phyloP scores from a whole-genome alignment of 2,329 filamentous ascomycete genomes.

The Pyricularia pennisetigena region DNA sequence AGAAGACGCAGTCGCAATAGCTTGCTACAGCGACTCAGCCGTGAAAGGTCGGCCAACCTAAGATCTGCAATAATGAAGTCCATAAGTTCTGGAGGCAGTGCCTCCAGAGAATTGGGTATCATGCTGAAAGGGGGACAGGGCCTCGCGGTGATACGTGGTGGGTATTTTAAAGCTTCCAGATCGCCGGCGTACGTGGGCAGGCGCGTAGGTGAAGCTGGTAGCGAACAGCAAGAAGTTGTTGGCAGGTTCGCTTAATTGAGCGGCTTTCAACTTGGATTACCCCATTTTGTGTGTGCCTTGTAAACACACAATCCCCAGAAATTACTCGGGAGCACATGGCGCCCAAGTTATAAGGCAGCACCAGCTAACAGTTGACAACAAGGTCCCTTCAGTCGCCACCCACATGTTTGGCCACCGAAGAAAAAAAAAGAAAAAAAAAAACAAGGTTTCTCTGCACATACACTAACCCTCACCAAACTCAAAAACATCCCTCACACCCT shows the following conservation, averaged over 20 bases:
- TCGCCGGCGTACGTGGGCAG: too few relatives aligned
- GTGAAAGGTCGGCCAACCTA: neutral
- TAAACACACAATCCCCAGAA: too few relatives aligned
- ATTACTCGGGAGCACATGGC: too few relatives aligned
- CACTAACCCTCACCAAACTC: neutral
- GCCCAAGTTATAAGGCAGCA: too few relatives aligned
- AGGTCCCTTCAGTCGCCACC: too few relatives aligned
- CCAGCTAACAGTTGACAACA: too few relatives aligned
- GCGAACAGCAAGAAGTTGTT: too few relatives aligned
- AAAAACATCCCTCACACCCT: slow-evolving; percentile 12
- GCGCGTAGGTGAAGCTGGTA: too few relatives aligned
- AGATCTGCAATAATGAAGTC: neutral
- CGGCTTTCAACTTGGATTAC: too few relatives aligned
- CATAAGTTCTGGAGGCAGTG: neutral
- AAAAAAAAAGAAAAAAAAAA: neutral
- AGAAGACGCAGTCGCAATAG: neutral
- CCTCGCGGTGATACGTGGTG: neutral
- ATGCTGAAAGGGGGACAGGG: neutral
- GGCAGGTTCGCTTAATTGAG: too few relatives aligned
- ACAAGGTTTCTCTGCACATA: neutral
- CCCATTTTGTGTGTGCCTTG: too few relatives aligned
- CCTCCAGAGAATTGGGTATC: neutral
- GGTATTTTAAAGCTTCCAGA: neutral
- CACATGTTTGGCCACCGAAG: neutral
- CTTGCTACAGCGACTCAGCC: neutral